These are phyloP conservation scores for Wallacemonas sp. DNA, from an alignment of 208 protist genomes.

Conservation along the genomic window DNA sequence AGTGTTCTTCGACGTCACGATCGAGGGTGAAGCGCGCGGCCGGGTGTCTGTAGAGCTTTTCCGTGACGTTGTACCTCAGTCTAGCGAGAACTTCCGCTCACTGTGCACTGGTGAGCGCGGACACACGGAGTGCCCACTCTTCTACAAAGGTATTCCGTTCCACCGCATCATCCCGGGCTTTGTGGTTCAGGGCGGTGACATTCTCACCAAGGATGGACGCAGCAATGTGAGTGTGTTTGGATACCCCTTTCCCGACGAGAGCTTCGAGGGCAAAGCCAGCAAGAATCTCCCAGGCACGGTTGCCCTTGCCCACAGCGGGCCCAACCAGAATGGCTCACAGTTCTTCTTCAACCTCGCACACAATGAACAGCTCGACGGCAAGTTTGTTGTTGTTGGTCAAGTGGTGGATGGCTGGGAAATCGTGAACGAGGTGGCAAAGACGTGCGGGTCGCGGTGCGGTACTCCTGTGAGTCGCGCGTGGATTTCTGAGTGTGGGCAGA, in stretches of 20 bases:
- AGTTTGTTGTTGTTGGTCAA: constrained; percentile 92
- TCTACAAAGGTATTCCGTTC: constrained; percentile 94
- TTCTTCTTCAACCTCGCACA: constrained; percentile 90
- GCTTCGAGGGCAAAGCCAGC: constrained; percentile 91
- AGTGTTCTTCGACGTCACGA: constrained; percentile 87
- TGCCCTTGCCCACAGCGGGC: constrained; percentile 86
- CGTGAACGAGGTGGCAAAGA: constrained; percentile 52
- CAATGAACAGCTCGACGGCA: constrained; percentile 88
- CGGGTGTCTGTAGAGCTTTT: constrained; percentile 93
- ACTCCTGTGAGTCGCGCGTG: constrained; percentile 85
- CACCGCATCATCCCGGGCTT: constrained; percentile 95
- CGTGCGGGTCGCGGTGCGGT: constrained; percentile 80
- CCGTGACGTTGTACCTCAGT: constrained; percentile 89
- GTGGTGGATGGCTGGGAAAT: constrained; percentile 87
- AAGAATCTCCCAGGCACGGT: constrained; percentile 83
- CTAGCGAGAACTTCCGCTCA: constrained; percentile 94
- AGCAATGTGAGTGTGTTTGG: constrained; percentile 95
- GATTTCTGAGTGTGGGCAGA: constrained; percentile 89
- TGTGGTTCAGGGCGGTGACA: constrained; percentile 96
- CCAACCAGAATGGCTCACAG: constrained; percentile 91
- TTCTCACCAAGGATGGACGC: constrained; percentile 90
- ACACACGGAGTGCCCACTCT: constrained; percentile 53
- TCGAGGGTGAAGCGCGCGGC: constrained; percentile 73
- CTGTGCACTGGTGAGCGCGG: constrained; percentile 93
- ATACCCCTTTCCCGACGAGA: constrained; percentile 93